phyloP scores from a whole-genome alignment of 495 filamentous ascomycete genomes.

The Penicillium goetzii region DNA sequence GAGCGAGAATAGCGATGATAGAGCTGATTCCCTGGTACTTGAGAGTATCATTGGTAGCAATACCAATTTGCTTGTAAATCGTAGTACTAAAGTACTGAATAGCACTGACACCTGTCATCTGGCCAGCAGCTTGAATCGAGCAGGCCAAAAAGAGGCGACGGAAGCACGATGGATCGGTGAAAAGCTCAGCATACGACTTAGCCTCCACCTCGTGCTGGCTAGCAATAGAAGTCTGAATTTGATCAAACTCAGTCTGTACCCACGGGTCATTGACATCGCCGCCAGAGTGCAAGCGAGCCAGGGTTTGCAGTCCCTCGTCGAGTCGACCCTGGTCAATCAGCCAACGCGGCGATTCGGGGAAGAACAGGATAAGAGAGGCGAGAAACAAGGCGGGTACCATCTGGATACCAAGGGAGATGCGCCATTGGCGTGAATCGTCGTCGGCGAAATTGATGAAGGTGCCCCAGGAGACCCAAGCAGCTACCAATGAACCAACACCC shows the following conservation, averaged over 20 bases:
- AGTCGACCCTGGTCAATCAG: slow-evolving; percentile 47
- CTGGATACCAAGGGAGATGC: slow-evolving; percentile 54
- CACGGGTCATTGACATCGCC: slow-evolving; percentile 61
- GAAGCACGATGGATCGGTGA: slow-evolving; percentile 60
- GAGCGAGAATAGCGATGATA: not conserved
- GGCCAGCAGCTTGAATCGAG: slow-evolving; percentile 61
- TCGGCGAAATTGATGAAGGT: slow-evolving; percentile 50
- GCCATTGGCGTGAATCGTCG: slow-evolving; percentile 32
- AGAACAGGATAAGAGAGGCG: slow-evolving; percentile 58
- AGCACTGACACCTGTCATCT: slow-evolving; percentile 68
- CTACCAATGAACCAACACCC: slow-evolving; percentile 25
- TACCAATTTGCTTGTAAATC: slow-evolving; percentile 65
- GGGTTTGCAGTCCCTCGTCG: slow-evolving; percentile 58
- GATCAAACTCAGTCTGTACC: slow-evolving; percentile 65
- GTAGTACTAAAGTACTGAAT: slow-evolving; percentile 66
- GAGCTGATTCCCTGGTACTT: not conserved
- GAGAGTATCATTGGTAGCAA: slow-evolving; percentile 46
- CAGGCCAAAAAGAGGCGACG: slow-evolving; percentile 62
- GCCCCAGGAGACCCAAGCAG: slow-evolving; percentile 30
- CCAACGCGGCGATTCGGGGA: slow-evolving; percentile 57
- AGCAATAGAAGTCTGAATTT: slow-evolving; percentile 49
- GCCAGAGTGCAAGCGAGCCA: slow-evolving; percentile 62
- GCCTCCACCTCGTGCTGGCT: slow-evolving; percentile 56
- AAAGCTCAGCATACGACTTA: slow-evolving; percentile 63
- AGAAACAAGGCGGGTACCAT: slow-evolving; percentile 60